phyloP scores from a whole-genome alignment of 352 stramenopile genomes.

The Pythium utonaiense region DNA sequence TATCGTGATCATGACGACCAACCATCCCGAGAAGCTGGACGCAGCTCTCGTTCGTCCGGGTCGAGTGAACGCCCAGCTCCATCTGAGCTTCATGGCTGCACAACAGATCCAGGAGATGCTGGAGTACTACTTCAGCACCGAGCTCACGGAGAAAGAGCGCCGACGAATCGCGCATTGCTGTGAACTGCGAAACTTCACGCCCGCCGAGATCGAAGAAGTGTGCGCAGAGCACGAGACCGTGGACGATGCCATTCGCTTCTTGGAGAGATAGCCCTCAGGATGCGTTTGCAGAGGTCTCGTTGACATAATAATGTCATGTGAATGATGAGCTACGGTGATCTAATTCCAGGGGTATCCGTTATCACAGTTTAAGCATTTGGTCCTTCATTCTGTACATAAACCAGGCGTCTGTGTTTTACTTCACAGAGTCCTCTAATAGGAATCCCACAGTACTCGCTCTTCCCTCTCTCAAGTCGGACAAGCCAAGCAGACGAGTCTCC shows the following conservation, averaged over 20 bases:
- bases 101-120: conserved; percentile 54
- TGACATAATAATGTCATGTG: too few relatives aligned
- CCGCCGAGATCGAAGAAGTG: conserved; percentile 50
- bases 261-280: too few relatives aligned
- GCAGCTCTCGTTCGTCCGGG: conserved; percentile 87
- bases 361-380: too few relatives aligned
- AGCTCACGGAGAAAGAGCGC: conserved; percentile 27
- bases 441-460: background rate
- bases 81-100: conserved; percentile 57
- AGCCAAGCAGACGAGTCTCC: background rate
- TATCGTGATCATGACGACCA: conserved; percentile 93
- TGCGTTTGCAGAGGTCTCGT: too few relatives aligned
- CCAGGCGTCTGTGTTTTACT: too few relatives aligned
- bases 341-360: too few relatives aligned
- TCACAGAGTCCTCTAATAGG: too few relatives aligned
- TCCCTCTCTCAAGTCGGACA: background rate
- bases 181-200: conserved; percentile 14
- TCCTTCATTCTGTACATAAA: too few relatives aligned
- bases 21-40: conserved; percentile 93
- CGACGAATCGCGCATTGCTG: conserved; percentile 3
- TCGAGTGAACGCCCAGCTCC: conserved; percentile 86
- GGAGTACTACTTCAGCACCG: conserved; percentile 59
- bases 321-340: too few relatives aligned
- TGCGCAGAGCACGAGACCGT: conserved; percentile 40
- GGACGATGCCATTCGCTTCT: background rate